Base-by-base conservation (phyloP, 441 rosid species). In the Populus hybrid region DNA sequence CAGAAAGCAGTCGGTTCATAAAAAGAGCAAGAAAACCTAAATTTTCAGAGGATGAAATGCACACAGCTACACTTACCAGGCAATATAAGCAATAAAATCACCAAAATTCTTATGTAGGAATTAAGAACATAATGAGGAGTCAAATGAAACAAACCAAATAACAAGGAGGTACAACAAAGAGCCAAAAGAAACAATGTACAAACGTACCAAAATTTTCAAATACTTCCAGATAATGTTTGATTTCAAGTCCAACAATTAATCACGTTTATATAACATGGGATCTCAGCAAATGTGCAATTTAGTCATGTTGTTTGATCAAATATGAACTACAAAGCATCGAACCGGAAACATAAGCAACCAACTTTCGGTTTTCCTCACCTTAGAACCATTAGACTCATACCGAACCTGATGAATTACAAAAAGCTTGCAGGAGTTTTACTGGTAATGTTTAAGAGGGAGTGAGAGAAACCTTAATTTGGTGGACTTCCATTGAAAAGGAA, bases 401-500 rank as follows among this genome's bases (percentile, higher is more conserved):
- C 11, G 23, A 61, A 61, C 66, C 66, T 61, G 6, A 3, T 61
- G 26, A 10, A 23, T 61, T 23, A 21, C 66, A n/a, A 61, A 21
- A 21, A 61, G 66, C 23, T 1, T 21, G 66, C 66, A 8, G 28
- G 23, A 61, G 6, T 61, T 9, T 4, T 3, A 10, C 6, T 21
- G 1, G 2, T n/a, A 59, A 61, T 18, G 59, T n/a, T 35, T 7
- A 57, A 67, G 77, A 67, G 9, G 68, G 35, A 12, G 35, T 34
- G 69, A 80, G 70, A 67, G 42, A 78, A 81, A 95, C 99, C 99
- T 92, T 95, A 77, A 93, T 93, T 82, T 95, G 98, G 86, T 95
- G 99, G 68, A 91, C 81, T 73, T 95, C 95, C 99, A 93, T 93
- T 8, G 97, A 86, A 82, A 93, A 93, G 34, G 99, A 92, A 85